Evolutionary conservation across 331 rosid species (phyloP), one percentile per base, ranked within the genome.

Genomic region (Erythrophleum ivorense): DNA sequence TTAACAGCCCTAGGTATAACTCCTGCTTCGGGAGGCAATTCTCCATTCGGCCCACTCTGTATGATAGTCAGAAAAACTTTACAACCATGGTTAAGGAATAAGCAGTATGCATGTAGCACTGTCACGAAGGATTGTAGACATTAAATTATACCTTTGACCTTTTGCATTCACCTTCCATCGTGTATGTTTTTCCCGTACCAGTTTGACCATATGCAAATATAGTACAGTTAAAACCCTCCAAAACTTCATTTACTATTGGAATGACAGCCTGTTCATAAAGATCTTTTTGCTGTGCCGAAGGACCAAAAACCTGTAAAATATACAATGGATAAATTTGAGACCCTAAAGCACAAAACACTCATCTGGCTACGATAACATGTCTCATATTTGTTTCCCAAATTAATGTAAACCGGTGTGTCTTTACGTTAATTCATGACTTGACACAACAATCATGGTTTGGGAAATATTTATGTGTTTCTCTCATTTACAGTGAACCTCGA

Each of bases 141-240:
- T 21, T 15, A 70, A 70, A 65, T 65, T 14, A 21, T 78, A 91
- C 96, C 96, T 89, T 91, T n/a, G 94, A 57, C 83, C 88, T 88
- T 83, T 89, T 89, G 83, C 86, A 87, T 71, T 92, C 94, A 24
- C 98, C 98, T 88, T 94, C 98, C 98, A 94, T 94, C 0, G 98
- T 94, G 80, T 85, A 92, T 0, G 98, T 94, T 85, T 94, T 95
- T 14, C 98, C 97, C 0, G 97, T 95, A 57, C 98, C 98, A 11
- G 98, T 95, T 87, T 95, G 98, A 65, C 98, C 98, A 70, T 95
- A 91, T 0, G 97, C 98, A 76, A 95, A 92, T 70, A 95, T 95
- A n/a, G 98, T 95, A 76, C 98, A 95, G 76, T 95, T 92, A 73
- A 92, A 95, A 0, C 98, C 97, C 76, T 95, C 98, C 19, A 95